Base-by-base conservation (phyloP, 2,329 filamentous ascomycete species). In the Ophiostoma sp. region DNA sequence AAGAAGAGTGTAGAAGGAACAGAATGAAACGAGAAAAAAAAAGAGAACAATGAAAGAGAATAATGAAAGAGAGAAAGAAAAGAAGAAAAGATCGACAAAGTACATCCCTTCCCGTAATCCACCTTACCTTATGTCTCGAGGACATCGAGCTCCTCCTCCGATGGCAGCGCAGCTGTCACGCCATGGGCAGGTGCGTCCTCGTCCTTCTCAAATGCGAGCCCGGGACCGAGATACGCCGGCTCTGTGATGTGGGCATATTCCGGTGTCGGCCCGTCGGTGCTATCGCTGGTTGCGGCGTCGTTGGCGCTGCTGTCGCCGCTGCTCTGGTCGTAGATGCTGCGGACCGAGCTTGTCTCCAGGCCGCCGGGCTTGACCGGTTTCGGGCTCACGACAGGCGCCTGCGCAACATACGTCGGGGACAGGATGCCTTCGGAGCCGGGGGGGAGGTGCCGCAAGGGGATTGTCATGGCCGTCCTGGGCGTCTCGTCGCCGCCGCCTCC, bases 201-300 rank as follows among this genome's bases (percentile, higher is more conserved):
- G 41, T 79, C 80, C 74, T 82, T 85, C 73, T 85, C 83, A 76
- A 82, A 85, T n/a, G 77, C 74, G 12, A 78, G 75, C 2, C 82
- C 81, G 1, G 84, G 83, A 6, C 83, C 83, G 66, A 77, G 74
- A 72, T 83, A 85, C 71, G 81, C 81, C 18, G 83, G 82, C 64
- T 80, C 74, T 36, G 77, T 75, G 40, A 82, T 79, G 5, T 74
- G 72, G 8, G 65, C 62, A 16, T 68, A 14, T 18, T 44, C 60
- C n/a, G 18, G 12, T 5, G 38, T n/a, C 16, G 40, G 18, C 12
- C 64, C 49, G 62, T 49, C n/a, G 68, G 69, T 38, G 67, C 18
- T 41, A 38, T 42, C 47, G 64, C 55, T 55, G 8, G 36, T 55
- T 9, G 63, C 11, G 66, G 55, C 6, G 71, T 63, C 49, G 16